Evolutionary conservation across 257 asterid species (phyloP).

Genomic region (Handroanthus guayacan): DNA sequence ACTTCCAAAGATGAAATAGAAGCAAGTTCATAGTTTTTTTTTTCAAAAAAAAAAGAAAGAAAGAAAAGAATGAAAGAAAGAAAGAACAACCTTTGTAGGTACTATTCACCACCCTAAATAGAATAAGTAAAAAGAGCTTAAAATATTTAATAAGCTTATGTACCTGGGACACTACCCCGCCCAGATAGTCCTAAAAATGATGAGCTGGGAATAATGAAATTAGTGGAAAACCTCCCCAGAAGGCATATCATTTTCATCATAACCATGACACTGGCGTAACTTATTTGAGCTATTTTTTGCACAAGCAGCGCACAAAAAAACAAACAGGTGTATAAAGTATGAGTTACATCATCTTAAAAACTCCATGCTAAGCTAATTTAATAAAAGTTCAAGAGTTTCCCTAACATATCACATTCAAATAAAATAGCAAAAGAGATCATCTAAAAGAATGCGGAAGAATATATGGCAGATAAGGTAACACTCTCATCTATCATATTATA

Average conservation of each 20-base stretch:
- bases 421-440: constrained; percentile 18
- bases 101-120: not conserved
- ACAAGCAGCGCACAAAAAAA: not conserved
- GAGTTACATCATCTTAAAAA: not conserved
- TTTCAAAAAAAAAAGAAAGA: not conserved
- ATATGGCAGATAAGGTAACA: constrained; percentile 12
- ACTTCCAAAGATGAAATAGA: constrained; percentile 1
- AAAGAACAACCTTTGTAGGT: constrained; percentile 4
- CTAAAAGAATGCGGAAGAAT: constrained; percentile 17
- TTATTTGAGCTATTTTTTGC: not conserved
- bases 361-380: not conserved
- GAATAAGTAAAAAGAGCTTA: not conserved
- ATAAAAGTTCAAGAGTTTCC: constrained; percentile 1
- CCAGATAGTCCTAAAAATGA: not conserved
- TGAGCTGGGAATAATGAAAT: not conserved
- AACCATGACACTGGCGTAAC: not conserved
- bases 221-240: not conserved
- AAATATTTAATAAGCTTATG: constrained; percentile 5
- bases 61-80: not conserved
- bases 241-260: not conserved
- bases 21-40: not conserved
- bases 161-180: not conserved
- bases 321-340: not conserved
- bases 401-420: not conserved
- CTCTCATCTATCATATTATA: constrained; percentile 13